These are phyloP conservation scores for Citrullus amarus DNA, from an alignment of 306 rosid genomes.

Conservation along the genomic window DNA sequence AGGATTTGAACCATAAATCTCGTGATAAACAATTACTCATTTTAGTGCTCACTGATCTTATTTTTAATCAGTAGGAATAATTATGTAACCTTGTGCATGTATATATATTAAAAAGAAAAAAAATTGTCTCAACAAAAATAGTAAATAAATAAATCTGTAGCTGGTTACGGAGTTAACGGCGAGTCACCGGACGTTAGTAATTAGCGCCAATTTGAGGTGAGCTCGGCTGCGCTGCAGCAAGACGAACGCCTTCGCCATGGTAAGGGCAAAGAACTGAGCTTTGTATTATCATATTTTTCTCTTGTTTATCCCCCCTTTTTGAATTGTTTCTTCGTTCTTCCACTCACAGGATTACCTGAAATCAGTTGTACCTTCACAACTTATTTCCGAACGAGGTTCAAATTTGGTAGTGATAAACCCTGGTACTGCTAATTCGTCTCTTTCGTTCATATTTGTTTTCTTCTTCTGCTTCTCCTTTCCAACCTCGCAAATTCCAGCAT, in stretches of 20 bases:
- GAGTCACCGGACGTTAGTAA: background rate
- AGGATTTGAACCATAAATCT: no score
- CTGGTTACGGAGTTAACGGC: background rate
- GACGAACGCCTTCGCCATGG: slow-evolving; percentile 12
- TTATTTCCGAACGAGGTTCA: slow-evolving; percentile 79
- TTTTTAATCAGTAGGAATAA: no score
- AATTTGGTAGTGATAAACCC: slow-evolving; percentile 85
- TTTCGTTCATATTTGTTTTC: background rate
- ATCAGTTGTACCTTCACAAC: slow-evolving; percentile 83
- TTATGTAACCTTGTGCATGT: no score
- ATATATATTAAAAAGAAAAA: background rate
- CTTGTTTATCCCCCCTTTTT: background rate
- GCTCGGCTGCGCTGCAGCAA: background rate
- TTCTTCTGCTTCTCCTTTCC: background rate
- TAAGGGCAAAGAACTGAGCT: background rate
- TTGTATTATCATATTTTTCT: background rate
- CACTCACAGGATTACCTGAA: slow-evolving; percentile 76
- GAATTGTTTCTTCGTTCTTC: background rate
- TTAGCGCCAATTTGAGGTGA: slow-evolving; percentile 1
- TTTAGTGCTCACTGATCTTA: no score
- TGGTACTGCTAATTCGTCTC: slow-evolving; percentile 25
- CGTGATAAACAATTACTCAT: no score
- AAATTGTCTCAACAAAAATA: background rate
- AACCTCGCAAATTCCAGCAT: background rate
- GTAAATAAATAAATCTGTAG: no score